Evolutionary conservation across 164 flowering plant species (phyloP), one percentile per base, ranked within the genome.

Genomic region (Magnolia sinica): DNA sequence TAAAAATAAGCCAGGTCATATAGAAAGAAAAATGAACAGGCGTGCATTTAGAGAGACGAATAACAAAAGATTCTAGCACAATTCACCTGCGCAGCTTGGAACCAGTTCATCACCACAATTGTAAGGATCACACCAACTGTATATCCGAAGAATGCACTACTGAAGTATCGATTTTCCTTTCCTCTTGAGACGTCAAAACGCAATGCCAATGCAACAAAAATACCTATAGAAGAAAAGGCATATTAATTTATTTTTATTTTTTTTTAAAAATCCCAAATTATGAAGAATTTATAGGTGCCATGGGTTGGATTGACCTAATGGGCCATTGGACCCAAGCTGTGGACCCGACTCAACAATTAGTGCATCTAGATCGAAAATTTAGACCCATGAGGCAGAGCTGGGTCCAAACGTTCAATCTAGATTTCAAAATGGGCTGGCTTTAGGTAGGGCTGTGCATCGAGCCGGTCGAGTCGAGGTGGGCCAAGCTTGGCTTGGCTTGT

Each of bases 101-200:
- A 96, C 98, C 97, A 96, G 82, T 96, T 96, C 99, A 96, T 96
- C 76, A 94, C 97, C 69, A 92, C 49, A 73, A 96, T 96, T 7
- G 99, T 96, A n/a, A 87, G 87, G 68, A 87, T 82, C 77, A 96
- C 10, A 68, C 99, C 99, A 63, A 80, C 85, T 19, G 87, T 65
- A 76, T 96, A 96, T 37, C 99, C 99, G 66, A 88, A 71, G 83
- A 94, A 96, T 68, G 99, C 97, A 88, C 98, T 96, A 77, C 85
- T 90, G 78, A 96, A 96, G 74, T 96, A 96, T 76, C 88, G 94
- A 79, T 86, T 85, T 63, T 83, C 86, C 80, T 89, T 91, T 65
- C 97, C 97, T 78, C 99, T 91, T 64, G 98, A 94, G 3, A 91
- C 97, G 87, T 96, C 99, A 87, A 92, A 96, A 72, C 98, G 88